phyloP scores from a whole-genome alignment of 345 rosid species.

The Moringa oleifera region DNA sequence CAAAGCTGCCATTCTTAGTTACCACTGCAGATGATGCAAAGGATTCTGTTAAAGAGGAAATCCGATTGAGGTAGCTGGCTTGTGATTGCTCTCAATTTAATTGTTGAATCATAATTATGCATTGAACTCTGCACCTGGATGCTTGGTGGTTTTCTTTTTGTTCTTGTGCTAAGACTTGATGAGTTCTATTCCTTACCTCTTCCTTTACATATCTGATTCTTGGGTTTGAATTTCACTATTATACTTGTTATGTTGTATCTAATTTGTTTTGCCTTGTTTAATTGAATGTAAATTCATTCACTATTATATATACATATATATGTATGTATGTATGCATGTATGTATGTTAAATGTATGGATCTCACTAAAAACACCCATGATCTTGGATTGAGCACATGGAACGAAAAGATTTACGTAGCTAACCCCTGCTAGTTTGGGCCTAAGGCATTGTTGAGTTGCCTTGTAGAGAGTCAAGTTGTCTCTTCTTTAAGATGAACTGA shows the following conservation, averaged over 20 bases:
- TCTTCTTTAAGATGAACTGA: no score
- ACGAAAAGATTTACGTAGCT: no score
- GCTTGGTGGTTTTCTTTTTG: neutral
- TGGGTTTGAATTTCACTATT: neutral
- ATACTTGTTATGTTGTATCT: no score
- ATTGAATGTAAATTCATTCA: no score
- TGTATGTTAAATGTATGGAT: no score
- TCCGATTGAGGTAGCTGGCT: constrained; percentile 70
- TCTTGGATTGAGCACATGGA: no score
- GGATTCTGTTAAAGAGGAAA: constrained; percentile 76
- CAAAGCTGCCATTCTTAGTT: constrained; percentile 82
- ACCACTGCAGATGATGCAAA: constrained; percentile 76
- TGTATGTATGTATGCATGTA: no score
- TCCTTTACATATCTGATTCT: neutral
- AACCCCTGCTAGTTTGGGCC: no score
- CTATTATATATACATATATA: no score
- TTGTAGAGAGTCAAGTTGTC: no score
- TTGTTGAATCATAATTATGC: neutral
- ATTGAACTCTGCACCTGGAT: neutral
- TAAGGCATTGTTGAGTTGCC: no score
- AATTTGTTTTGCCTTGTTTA: neutral
- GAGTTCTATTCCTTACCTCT: neutral
- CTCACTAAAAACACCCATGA: no score
- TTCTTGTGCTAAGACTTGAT: neutral
- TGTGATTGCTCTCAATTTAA: neutral